These are phyloP conservation scores for Phtheirospermum japonicum DNA, from an alignment of 257 asterid genomes.

Conservation along the genomic window DNA sequence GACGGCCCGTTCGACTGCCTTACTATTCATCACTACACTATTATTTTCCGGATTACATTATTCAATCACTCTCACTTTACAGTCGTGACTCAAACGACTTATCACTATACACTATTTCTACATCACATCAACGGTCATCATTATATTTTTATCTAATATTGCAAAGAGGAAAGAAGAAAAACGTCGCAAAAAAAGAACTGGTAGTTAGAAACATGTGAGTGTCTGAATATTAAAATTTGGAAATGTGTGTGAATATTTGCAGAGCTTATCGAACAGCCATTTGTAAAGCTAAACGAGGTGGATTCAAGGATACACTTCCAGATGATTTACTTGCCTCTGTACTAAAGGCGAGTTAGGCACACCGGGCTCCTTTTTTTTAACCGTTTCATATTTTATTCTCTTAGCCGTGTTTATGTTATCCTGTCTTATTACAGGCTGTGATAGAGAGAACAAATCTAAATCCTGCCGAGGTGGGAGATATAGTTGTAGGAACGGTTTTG, in stretches of 20 bases:
- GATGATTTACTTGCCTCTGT: slow-evolving; percentile 92
- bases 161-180: no score
- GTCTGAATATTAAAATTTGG: no score
- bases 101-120: no score
- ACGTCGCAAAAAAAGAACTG: no score
- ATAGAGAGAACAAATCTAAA: slow-evolving; percentile 64
- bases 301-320: slow-evolving; percentile 84
- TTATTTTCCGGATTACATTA: no score
- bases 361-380: background rate
- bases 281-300: slow-evolving; percentile 83
- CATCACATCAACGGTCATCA: no score
- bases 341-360: slow-evolving; percentile 45
- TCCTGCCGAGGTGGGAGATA: slow-evolving; percentile 88
- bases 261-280: slow-evolving; percentile 86
- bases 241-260: background rate
- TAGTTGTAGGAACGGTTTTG: slow-evolving; percentile 85
- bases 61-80: no score
- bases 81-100: no score
- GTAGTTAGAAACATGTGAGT: no score
- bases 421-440: slow-evolving; percentile 49
- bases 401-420: background rate
- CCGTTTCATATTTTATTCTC: background rate
- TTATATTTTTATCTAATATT: no score
- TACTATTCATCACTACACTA: no score
- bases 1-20: no score